A percentile compares a stretch with the other conserved stretches of the same genome.
phyloP scores from a whole-genome alignment of 2,329 filamentous ascomycete genomes.

The Venturia pyrina region DNA sequence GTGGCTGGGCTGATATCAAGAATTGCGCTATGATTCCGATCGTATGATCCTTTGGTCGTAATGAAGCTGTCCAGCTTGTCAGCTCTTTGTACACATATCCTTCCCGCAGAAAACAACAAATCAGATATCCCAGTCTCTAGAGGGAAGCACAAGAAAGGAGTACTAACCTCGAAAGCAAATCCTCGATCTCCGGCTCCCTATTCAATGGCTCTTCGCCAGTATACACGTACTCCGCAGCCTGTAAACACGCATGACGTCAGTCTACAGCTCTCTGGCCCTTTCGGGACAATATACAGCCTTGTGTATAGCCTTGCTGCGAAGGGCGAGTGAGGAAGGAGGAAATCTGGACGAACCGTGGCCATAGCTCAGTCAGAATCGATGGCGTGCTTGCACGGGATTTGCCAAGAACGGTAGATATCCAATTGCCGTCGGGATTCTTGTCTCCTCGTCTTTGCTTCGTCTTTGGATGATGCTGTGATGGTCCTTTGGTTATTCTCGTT shows the following conservation, averaged over 20 bases:
- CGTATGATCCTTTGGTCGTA: constrained; percentile 39
- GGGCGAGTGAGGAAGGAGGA: not conserved
- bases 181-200: constrained; percentile 35
- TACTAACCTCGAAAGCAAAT: constrained; percentile 33
- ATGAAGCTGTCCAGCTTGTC: constrained; percentile 33
- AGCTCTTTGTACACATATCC: not conserved
- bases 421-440: not conserved
- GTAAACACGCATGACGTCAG: not conserved
- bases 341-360: not conserved
- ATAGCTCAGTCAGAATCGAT: constrained; percentile 1
- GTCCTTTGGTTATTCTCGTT: not conserved
- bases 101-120: not conserved
- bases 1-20: constrained; percentile 34
- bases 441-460: not conserved
- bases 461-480: not conserved
- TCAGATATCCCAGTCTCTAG: not conserved
- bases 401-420: not conserved
- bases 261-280: not conserved
- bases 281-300: not conserved
- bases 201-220: constrained; percentile 38
- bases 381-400: constrained; percentile 6
- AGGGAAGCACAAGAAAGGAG: not conserved
- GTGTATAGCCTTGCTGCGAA: not conserved
- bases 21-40: constrained; percentile 48
- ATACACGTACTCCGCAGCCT: constrained; percentile 23